These are phyloP conservation scores for Cydonia oblonga DNA, from an alignment of 331 rosid genomes.

Conservation along the genomic window DNA sequence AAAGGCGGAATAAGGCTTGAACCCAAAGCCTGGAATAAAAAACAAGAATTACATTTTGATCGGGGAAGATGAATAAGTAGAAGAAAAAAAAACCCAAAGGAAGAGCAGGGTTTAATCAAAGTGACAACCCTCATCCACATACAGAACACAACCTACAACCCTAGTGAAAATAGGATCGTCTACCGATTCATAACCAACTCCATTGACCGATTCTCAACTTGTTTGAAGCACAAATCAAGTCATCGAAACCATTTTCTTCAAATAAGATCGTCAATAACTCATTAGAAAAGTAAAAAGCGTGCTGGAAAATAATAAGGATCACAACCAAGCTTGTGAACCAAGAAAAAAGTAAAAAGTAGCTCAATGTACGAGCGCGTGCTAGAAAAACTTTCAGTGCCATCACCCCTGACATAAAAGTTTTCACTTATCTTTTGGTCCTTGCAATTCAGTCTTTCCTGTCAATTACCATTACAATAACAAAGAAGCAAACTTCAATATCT, in stretches of 20 bases:
- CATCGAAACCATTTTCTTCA: conserved; percentile 69
- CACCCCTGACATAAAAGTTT: conserved; percentile 86
- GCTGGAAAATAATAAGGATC: conserved; percentile 35
- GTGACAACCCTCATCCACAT: neutral
- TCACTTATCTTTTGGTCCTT: conserved; percentile 86
- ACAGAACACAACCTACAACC: neutral
- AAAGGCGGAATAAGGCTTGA: conserved; percentile 63
- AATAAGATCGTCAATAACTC: conserved; percentile 68
- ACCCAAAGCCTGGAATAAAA: conserved; percentile 63
- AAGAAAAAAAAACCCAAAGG: neutral
- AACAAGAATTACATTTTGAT: neutral
- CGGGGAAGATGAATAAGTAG: neutral
- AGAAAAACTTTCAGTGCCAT: conserved; percentile 72
- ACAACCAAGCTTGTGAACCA: neutral
- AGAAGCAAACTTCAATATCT: neutral
- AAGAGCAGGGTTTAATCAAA: neutral
- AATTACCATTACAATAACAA: conserved; percentile 3
- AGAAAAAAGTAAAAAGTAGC: conserved; percentile 15
- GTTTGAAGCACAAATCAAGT: conserved; percentile 70
- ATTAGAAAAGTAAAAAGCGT: conserved; percentile 81
- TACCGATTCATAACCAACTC: conserved; percentile 82
- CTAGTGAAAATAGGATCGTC: neutral
- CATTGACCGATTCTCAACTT: conserved; percentile 81
- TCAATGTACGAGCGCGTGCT: neutral
- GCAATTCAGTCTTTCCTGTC: conserved; percentile 65